Conservation (phyloP, 164 flowering plant genomes). For the Vitis labrusca region DNA sequence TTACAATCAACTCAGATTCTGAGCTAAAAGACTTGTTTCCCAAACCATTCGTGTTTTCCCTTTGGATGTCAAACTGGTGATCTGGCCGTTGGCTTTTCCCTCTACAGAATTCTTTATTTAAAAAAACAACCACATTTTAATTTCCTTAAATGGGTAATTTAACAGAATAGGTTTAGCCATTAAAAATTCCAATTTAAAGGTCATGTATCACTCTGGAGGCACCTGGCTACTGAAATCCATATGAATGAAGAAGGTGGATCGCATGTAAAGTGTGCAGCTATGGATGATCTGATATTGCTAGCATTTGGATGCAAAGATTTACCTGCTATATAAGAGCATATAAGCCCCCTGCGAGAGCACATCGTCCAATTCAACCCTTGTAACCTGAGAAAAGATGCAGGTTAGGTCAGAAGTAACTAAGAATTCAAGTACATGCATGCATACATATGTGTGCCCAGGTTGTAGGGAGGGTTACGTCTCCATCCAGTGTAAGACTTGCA, state of each 20-base stretch:
- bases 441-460: background rate
- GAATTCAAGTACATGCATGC: background rate
- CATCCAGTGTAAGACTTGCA: background rate
- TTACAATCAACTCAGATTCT: too few relatives aligned
- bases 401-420: background rate
- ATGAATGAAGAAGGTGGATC: background rate
- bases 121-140: too few relatives aligned
- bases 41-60: too few relatives aligned
- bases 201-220: background rate
- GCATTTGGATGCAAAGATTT: constrained; percentile 1
- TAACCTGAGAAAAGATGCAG: constrained; percentile 37
- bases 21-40: too few relatives aligned
- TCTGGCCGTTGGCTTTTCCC: too few relatives aligned
- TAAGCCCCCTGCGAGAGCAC: constrained; percentile 95
- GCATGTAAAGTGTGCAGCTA: background rate
- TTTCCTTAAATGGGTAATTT: too few relatives aligned
- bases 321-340: constrained; percentile 97
- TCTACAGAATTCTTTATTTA: too few relatives aligned
- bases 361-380: constrained; percentile 73
- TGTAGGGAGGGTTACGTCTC: background rate
- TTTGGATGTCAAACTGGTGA: too few relatives aligned
- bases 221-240: too few relatives aligned
- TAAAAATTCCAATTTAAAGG: too few relatives aligned
- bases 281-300: background rate
- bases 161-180: too few relatives aligned